phyloP scores from a whole-genome alignment of 805 yeast genomes.

The Kazachstania africana region DNA sequence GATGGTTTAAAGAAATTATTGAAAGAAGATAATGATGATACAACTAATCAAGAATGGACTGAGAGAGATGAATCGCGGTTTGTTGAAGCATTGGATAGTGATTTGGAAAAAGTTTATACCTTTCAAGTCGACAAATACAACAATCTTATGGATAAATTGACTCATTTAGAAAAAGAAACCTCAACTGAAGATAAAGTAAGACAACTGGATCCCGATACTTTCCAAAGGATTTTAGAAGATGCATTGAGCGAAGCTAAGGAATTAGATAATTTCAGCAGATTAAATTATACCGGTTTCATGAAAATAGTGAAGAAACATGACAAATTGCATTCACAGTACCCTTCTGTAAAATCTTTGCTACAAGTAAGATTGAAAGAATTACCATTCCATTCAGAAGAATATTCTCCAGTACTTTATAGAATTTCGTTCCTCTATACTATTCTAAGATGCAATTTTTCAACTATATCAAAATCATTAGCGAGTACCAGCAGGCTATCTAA shows the following conservation, averaged over 20 bases:
- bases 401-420: conserved; percentile 79
- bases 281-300: conserved; percentile 89
- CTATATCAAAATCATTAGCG: conserved; percentile 27
- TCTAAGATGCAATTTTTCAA: conserved; percentile 47
- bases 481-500: conserved; percentile 27
- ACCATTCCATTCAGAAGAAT: conserved; percentile 92
- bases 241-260: conserved; percentile 67
- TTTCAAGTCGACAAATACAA: conserved; percentile 61
- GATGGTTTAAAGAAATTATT: conserved; percentile 52
- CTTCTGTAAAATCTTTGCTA: conserved; percentile 77
- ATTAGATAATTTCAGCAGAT: conserved; percentile 77
- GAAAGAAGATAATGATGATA: conserved; percentile 49
- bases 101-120: conserved; percentile 64
- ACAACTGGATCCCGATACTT: conserved; percentile 45
- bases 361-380: conserved; percentile 77
- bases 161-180: conserved; percentile 50
- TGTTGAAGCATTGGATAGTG: conserved; percentile 54
- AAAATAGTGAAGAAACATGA: conserved; percentile 96
- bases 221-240: conserved; percentile 63
- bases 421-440: conserved; percentile 72
- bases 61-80: conserved; percentile 63
- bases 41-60: conserved; percentile 36
- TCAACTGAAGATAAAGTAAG: conserved; percentile 27
- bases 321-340: conserved; percentile 69
- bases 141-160: conserved; percentile 52